Conservation (phyloP, 2,329 filamentous ascomycete genomes). For the Chalaropsis thielavioides region DNA sequence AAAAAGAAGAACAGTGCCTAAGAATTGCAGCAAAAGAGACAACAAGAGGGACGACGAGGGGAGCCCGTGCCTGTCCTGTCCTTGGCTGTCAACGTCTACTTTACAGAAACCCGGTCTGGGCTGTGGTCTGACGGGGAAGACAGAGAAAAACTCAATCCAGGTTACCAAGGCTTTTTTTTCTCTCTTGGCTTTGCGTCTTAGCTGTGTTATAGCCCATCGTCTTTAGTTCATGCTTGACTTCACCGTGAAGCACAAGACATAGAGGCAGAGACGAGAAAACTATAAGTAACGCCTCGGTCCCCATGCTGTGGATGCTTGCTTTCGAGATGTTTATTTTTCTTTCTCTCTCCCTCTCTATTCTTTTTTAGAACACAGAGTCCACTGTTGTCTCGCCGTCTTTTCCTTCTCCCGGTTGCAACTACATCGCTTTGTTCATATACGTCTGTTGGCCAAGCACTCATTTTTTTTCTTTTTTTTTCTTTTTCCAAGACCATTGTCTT, state of each 20-base stretch:
- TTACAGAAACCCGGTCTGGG: background rate
- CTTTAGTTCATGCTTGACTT: background rate
- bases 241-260: background rate
- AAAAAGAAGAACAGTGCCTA: background rate
- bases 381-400: background rate
- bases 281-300: background rate
- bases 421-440: background rate
- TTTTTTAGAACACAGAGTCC: background rate
- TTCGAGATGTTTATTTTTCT: no score
- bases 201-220: background rate
- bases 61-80: no score
- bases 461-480: constrained; percentile 1
- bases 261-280: background rate
- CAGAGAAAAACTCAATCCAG: background rate
- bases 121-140: background rate
- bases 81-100: background rate
- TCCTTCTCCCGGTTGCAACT: background rate
- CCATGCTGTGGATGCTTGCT: background rate
- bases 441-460: background rate
- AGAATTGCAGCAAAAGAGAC: background rate
- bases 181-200: background rate
- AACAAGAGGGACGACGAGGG: background rate
- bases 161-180: background rate
- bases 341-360: background rate
- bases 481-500: background rate